Percentiles rank a stretch among this genome's conserved stretches.
These are phyloP conservation scores for Torulaspora quercuum DNA, from an alignment of 805 yeast species.

Conservation along the genomic window DNA sequence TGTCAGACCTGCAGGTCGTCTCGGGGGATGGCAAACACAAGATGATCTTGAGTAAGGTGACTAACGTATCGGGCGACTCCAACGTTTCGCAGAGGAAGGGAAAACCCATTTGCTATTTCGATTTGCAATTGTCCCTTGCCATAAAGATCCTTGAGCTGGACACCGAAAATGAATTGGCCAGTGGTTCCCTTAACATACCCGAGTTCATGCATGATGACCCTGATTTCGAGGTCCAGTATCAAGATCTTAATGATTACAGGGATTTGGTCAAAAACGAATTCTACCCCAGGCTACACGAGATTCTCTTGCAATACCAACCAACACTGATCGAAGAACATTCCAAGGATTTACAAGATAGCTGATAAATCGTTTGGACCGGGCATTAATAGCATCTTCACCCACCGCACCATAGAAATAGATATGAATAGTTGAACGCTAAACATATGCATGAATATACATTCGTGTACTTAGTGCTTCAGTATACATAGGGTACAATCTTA, in stretches of 20 bases:
- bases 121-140: slow-evolving; percentile 51
- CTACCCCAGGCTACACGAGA: slow-evolving; percentile 48
- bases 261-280: slow-evolving; percentile 46
- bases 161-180: slow-evolving; percentile 37
- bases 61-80: slow-evolving; percentile 65
- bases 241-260: slow-evolving; percentile 39
- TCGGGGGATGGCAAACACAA: slow-evolving; percentile 21
- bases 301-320: slow-evolving; percentile 56
- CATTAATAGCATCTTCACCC: slow-evolving; percentile 5
- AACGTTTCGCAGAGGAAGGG: slow-evolving; percentile 84
- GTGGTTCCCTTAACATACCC: slow-evolving; percentile 50
- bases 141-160: slow-evolving; percentile 38
- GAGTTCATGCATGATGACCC: slow-evolving; percentile 78
- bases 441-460: no score
- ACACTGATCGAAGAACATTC: slow-evolving; percentile 62
- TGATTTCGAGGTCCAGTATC: slow-evolving; percentile 58
- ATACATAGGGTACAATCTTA: slow-evolving; percentile 84
- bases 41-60: slow-evolving; percentile 41
- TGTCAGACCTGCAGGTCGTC: slow-evolving; percentile 27
- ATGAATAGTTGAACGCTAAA: no score
- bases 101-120: slow-evolving; percentile 71
- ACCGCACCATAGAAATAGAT: no score
- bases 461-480: no score
- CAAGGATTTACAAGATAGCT: slow-evolving; percentile 53
- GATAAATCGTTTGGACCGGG: neutral